These are phyloP conservation scores for Globisporangium splendens DNA, from an alignment of 352 stramenopile species.

Conservation along the genomic window DNA sequence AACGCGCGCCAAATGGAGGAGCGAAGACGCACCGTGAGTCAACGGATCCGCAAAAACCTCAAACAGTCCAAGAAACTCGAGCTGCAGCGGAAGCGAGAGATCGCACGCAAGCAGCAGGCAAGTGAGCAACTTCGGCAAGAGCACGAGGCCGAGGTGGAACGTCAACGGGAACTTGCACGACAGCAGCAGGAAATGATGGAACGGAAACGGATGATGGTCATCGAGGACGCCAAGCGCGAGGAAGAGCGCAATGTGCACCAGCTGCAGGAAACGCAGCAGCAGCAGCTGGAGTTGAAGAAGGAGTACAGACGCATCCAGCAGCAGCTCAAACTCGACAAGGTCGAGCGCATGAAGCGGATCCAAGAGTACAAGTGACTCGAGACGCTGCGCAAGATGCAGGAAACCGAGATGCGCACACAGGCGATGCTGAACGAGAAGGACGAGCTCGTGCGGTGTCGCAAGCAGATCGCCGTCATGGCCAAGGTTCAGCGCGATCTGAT, in stretches of 20 bases:
- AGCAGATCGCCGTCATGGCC: constrained; percentile 70
- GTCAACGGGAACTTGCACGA: constrained; percentile 46
- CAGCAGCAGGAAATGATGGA: constrained; percentile 72
- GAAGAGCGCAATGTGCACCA: constrained; percentile 72
- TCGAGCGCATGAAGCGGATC: constrained; percentile 89
- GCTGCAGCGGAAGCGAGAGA: constrained; percentile 58
- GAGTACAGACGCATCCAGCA: constrained; percentile 82
- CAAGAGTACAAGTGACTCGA: constrained; percentile 91
- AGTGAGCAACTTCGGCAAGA: constrained; percentile 52
- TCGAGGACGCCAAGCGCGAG: constrained; percentile 66
- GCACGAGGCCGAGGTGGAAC: constrained; percentile 60
- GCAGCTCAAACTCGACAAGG: constrained; percentile 87
- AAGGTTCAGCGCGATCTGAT: constrained; percentile 90
- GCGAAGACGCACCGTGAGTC: constrained; percentile 44
- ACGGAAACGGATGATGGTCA: constrained; percentile 61
- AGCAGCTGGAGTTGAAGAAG: constrained; percentile 75
- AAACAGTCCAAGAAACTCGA: constrained; percentile 63
- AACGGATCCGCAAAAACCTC: constrained; percentile 69
- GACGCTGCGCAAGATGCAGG: constrained; percentile 82
- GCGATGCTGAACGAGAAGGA: constrained; percentile 81
- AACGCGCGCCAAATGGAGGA: constrained; percentile 71
- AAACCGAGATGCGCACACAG: constrained; percentile 78
- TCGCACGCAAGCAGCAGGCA: constrained; percentile 51
- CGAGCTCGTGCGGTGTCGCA: constrained; percentile 71
- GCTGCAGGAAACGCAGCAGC: constrained; percentile 61